These are phyloP conservation scores for Rosa hybrid DNA, from an alignment of 331 rosid genomes.

Conservation along the genomic window DNA sequence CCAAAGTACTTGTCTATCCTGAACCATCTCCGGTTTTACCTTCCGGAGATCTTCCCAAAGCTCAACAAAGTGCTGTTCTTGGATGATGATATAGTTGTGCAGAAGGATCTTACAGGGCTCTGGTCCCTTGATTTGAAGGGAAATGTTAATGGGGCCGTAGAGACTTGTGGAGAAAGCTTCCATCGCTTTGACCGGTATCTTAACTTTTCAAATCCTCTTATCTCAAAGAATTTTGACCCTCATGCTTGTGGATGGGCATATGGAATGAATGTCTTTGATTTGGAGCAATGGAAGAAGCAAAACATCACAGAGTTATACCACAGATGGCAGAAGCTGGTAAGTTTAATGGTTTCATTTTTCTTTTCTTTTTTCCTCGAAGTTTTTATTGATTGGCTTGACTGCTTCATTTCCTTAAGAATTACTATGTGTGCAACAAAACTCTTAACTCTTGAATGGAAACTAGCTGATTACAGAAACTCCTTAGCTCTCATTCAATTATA, in stretches of 20 bases:
- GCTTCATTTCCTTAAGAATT: not conserved
- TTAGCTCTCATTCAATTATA: not conserved
- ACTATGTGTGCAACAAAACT: not conserved
- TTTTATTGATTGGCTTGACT: not conserved
- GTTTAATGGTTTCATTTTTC: constrained; percentile 12
- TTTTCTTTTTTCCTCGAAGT: not conserved
- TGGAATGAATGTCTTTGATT: constrained; percentile 95
- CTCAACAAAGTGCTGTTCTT: constrained; percentile 84
- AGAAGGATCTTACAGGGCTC: constrained; percentile 81
- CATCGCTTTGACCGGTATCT: constrained; percentile 97
- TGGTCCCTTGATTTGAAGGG: constrained; percentile 91
- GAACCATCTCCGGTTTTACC: constrained; percentile 96
- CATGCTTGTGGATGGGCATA: constrained; percentile 99
- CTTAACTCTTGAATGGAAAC: not conserved
- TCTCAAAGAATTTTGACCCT: constrained; percentile 84
- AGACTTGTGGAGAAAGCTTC: constrained; percentile 95
- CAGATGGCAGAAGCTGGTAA: constrained; percentile 96
- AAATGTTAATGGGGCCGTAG: constrained; percentile 96
- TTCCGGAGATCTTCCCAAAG: constrained; percentile 90
- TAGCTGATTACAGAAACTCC: not conserved
- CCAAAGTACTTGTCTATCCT: constrained; percentile 95
- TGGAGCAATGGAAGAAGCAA: constrained; percentile 92
- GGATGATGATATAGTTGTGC: constrained; percentile 96
- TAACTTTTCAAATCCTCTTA: constrained; percentile 94
- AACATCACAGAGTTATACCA: constrained; percentile 89